Evolutionary conservation across 179 eudicot species (phyloP), one percentile per base, ranked within the genome.

Genomic region (Patellifolia procumbens): DNA sequence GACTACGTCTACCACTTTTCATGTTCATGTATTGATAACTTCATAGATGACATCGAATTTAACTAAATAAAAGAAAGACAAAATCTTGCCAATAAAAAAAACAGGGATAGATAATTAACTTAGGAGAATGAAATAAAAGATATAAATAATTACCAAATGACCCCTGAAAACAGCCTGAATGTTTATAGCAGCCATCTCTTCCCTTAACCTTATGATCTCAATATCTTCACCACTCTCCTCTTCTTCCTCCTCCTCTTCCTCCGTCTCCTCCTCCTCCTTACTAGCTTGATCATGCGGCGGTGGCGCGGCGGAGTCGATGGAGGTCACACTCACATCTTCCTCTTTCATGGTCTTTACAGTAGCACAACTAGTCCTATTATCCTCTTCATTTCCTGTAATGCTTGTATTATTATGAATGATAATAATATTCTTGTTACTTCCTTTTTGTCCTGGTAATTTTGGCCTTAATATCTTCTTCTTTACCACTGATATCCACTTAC

Each of bases 141-240:
- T 15, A 15, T 2, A 12, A n/a, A 34, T n/a, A 6, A 32, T 29
- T 91, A 93, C 98, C 75, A 91, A 88, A 86, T 93, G 93, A 53
- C 87, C 92, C 91, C 98, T 86, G 85, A 92, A 94, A 76, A 68
- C 78, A 22, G 97, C 73, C 78, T 93, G 97, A 73, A 92, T 84
- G 52, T 67, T 81, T 67, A 85, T 74, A 80, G 93, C 87, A 62
- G 97, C 94, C 65, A 76, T 64, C 26, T 82, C 90, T 76, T 87
- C 86, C 68, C 72, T 73, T 11, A 76, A 65, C 34, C 35, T 71
- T 26, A 58, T 52, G 66, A 75, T 76, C 74, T 67, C 72, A 1
- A 46, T 73, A 35, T 45, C 70, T 26, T 58, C 72, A 13, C 52
- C 48, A 6, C 39, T 45, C 20, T 17, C 42, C 35, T 45, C 71